phyloP scores from a whole-genome alignment of 2,329 filamentous ascomycete genomes.

The Epichloe coenophiala region DNA sequence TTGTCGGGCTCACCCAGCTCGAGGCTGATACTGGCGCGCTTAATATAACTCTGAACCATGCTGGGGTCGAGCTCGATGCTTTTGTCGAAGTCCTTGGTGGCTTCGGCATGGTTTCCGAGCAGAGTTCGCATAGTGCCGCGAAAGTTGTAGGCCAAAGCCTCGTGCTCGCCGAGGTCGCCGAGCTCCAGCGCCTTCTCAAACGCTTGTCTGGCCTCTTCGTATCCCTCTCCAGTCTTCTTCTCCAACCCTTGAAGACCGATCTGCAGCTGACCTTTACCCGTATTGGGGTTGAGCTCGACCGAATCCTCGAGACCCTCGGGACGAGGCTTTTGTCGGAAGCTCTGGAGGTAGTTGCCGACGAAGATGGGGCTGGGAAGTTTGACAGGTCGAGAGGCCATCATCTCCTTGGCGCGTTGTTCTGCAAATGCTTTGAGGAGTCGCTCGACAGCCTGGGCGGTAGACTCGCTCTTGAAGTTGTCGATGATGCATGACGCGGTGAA shows the following conservation, averaged over 20 bases:
- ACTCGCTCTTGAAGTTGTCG: conserved; percentile 88
- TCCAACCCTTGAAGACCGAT: conserved; percentile 69
- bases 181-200: conserved; percentile 83
- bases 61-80: conserved; percentile 80
- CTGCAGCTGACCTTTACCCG: conserved; percentile 74
- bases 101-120: conserved; percentile 72
- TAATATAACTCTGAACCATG: conserved; percentile 95
- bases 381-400: conserved; percentile 71
- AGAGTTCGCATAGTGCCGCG: conserved; percentile 92
- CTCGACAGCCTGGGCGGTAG: conserved; percentile 80
- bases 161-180: conserved; percentile 64
- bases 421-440: conserved; percentile 92
- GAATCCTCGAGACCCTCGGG: conserved; percentile 73
- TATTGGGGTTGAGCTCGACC: conserved; percentile 62
- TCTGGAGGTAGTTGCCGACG: conserved; percentile 96
- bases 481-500: conserved; percentile 99
- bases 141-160: conserved; percentile 91
- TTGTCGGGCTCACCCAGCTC: conserved; percentile 82
- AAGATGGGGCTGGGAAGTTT: conserved; percentile 92
- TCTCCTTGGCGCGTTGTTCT: conserved; percentile 82
- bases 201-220: conserved; percentile 71
- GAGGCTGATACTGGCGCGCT: conserved; percentile 94
- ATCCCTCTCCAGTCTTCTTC: conserved; percentile 80
- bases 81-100: conserved; percentile 76
- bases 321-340: conserved; percentile 74